phyloP scores from a whole-genome alignment of 176 grass and related monocot genomes.

The Eremochloa ophiuroides region DNA sequence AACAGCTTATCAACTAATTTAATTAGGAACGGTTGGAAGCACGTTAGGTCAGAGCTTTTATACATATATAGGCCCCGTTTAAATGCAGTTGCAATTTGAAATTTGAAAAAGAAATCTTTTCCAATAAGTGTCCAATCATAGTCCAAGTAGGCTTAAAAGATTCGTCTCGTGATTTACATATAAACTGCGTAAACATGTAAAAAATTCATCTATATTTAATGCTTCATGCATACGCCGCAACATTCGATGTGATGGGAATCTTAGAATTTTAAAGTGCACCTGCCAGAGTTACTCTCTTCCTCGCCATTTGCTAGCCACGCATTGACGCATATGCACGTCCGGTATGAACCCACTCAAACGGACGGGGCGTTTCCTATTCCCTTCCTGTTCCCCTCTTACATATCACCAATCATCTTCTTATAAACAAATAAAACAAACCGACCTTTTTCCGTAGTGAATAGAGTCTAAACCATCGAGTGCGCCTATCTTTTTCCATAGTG shows the following conservation, averaged over 20 bases:
- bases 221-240: no score
- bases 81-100: no score
- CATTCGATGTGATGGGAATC: no score
- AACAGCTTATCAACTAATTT: background rate
- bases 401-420: background rate
- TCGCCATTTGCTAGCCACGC: background rate
- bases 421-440: background rate
- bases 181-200: no score
- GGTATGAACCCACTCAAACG: background rate
- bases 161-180: no score
- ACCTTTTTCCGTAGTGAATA: background rate
- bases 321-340: background rate
- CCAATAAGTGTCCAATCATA: no score
- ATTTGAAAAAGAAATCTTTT: no score
- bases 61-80: no score
- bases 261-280: no score
- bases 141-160: no score
- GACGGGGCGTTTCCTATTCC: background rate
- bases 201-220: no score
- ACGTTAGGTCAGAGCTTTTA: background rate
- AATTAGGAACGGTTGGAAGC: background rate
- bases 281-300: background rate
- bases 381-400: background rate
- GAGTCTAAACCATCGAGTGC: background rate
- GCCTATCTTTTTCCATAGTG: background rate